Percentiles rank a stretch among this genome's conserved stretches.
These are phyloP conservation scores for Aspergillus pseudotamarii DNA, from an alignment of 2,329 filamentous ascomycete genomes.

Conservation along the genomic window DNA sequence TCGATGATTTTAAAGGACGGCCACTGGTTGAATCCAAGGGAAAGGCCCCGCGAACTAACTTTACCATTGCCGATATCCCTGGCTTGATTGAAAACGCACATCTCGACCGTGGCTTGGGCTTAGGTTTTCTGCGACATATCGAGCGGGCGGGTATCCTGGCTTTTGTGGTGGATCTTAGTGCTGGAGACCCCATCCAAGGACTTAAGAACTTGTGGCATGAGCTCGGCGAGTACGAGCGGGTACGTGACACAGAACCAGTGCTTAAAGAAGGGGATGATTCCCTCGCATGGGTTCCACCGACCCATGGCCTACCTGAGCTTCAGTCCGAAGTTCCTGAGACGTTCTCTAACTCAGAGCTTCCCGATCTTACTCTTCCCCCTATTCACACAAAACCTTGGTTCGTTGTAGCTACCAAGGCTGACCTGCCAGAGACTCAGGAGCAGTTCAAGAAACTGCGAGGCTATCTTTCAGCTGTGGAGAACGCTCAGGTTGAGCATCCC, in stretches of 20 bases:
- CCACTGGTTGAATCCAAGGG: constrained; percentile 57
- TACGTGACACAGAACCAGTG: constrained; percentile 72
- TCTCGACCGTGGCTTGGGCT: constrained; percentile 84
- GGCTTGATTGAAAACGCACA: constrained; percentile 92
- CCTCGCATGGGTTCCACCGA: constrained; percentile 52
- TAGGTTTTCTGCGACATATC: constrained; percentile 90
- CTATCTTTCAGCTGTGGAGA: constrained; percentile 70
- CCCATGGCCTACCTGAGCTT: constrained; percentile 27
- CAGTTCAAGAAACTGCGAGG: constrained; percentile 71
- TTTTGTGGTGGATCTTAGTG: constrained; percentile 85
- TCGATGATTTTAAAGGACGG: constrained; percentile 82
- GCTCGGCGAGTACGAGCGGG: constrained; percentile 82
- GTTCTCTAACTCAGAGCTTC: constrained; percentile 33
- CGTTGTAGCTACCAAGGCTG: constrained; percentile 90
- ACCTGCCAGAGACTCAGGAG: constrained; percentile 74
- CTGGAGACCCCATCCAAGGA: constrained; percentile 76
- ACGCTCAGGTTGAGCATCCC: constrained; percentile 69
- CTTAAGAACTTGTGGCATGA: constrained; percentile 86
- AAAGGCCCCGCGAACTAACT: constrained; percentile 69
- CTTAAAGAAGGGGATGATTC: constrained; percentile 66
- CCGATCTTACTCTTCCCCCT: constrained; percentile 59
- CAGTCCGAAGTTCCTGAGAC: constrained; percentile 14
- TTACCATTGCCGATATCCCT: constrained; percentile 94
- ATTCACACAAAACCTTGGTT: constrained; percentile 97
- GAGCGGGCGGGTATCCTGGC: constrained; percentile 91